A percentile compares a stretch with the other conserved stretches of the same genome.
Evolutionary conservation across 805 yeast genomes (phyloP).

Genomic region (Cyberlindnera bimundalis): DNA sequence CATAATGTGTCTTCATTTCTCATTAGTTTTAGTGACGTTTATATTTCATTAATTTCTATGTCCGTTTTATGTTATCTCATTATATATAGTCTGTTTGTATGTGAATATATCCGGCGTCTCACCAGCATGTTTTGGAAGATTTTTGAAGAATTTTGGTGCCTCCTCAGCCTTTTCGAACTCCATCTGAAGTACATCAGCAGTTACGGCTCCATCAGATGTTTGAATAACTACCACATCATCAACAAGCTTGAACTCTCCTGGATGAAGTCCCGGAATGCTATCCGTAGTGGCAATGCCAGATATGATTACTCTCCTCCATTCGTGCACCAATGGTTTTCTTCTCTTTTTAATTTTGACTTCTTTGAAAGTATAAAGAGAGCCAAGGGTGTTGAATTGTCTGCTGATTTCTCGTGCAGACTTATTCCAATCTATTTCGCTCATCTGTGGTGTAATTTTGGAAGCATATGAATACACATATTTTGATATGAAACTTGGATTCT

Average conservation of each 20-base stretch:
- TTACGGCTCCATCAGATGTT: slow-evolving; percentile 42
- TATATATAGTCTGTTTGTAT: not conserved
- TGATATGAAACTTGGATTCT: slow-evolving; percentile 21
- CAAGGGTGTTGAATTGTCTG: slow-evolving; percentile 49
- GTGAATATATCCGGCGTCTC: slow-evolving; percentile 20
- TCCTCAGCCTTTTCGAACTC: slow-evolving; percentile 52
- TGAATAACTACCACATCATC: slow-evolving; percentile 34
- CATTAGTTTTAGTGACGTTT: too few species aligned
- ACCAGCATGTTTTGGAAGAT: slow-evolving; percentile 47
- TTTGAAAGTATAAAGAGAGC: slow-evolving; percentile 49
- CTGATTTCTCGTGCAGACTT: slow-evolving; percentile 35
- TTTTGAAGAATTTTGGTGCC: slow-evolving; percentile 40
- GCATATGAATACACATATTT: slow-evolving; percentile 49
- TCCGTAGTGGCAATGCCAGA: slow-evolving; percentile 31
- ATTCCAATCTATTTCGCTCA: slow-evolving; percentile 48
- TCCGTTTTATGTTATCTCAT: too few species aligned
- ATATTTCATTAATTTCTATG: too few species aligned
- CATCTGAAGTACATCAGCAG: slow-evolving; percentile 40
- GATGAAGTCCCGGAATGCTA: slow-evolving; percentile 2
- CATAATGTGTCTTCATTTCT: slow-evolving; percentile 17
- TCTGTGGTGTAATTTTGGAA: slow-evolving; percentile 44
- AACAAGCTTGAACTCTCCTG: slow-evolving; percentile 32
- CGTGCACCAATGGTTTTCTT: slow-evolving; percentile 26
- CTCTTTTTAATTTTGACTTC: slow-evolving; percentile 35
- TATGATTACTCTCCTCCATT: slow-evolving; percentile 46